phyloP scores from a whole-genome alignment of 352 stramenopile genomes.

The Ophiocytium majus region DNA sequence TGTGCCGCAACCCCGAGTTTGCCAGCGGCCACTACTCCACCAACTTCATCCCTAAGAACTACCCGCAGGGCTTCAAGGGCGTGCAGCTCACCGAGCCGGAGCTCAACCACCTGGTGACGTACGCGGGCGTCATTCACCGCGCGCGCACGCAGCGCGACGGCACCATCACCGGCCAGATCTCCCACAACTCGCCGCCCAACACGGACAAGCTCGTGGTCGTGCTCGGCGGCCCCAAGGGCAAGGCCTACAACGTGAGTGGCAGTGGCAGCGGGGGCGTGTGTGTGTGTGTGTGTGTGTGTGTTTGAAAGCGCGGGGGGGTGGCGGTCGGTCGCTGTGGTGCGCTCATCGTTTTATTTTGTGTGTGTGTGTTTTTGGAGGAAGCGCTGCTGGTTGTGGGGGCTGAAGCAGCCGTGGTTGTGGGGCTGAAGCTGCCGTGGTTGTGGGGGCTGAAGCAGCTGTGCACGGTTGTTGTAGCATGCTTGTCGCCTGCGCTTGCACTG shows the following conservation, averaged over 20 bases:
- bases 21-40: conserved; percentile 88
- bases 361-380: too few relatives aligned
- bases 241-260: conserved; percentile 4
- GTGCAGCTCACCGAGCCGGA: conserved; percentile 44
- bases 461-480: too few relatives aligned
- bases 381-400: too few relatives aligned
- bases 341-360: too few relatives aligned
- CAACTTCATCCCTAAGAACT: conserved; percentile 92
- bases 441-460: too few relatives aligned
- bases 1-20: conserved; percentile 83
- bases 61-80: conserved; percentile 73
- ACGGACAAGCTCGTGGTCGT: conserved; percentile 16
- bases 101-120: conserved; percentile 35
- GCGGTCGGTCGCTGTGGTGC: too few relatives aligned
- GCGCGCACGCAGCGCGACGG: conserved; percentile 17
- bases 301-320: too few relatives aligned
- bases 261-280: too few relatives aligned
- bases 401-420: too few relatives aligned
- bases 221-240: conserved; percentile 22
- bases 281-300: too few relatives aligned
- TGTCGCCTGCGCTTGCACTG: too few relatives aligned
- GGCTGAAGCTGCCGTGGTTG: too few relatives aligned
- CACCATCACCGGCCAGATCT: conserved; percentile 29
- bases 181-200: neutral
- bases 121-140: conserved; percentile 54